Percentiles rank a stretch among this genome's conserved stretches.
Evolutionary conservation across 257 asterid species (phyloP).

Genomic region (Solanum chmielewskii): DNA sequence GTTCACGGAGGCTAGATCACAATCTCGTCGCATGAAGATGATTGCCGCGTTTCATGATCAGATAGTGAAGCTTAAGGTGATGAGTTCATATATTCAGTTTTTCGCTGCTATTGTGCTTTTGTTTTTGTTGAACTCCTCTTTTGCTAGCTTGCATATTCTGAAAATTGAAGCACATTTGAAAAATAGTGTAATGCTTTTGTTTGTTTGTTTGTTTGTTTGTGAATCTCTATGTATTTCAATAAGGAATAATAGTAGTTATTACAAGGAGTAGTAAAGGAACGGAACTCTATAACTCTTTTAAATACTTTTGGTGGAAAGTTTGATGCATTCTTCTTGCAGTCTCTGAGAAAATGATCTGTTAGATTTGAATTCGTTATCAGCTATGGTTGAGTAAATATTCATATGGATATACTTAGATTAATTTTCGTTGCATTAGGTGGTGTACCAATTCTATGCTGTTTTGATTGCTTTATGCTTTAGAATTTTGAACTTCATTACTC

Average conservation of each 20-base stretch:
- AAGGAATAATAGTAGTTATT: not conserved
- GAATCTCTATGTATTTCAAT: not conserved
- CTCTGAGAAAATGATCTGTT: not conserved
- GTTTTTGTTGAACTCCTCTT: not conserved
- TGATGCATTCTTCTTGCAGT: not conserved
- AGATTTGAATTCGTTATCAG: not conserved
- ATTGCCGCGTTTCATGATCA: not conserved
- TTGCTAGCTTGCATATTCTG: not conserved
- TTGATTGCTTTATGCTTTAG: not conserved
- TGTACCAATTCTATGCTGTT: not conserved
- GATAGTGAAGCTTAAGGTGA: not conserved
- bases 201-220: not conserved
- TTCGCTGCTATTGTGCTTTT: not conserved
- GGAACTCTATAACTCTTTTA: not conserved
- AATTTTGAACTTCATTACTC: not conserved
- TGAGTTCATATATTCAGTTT: not conserved
- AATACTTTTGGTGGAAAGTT: not conserved
- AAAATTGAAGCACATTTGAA: not conserved
- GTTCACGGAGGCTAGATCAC: not conserved
- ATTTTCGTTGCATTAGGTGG: not conserved
- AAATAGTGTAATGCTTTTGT: not conserved
- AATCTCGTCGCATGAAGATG: not conserved
- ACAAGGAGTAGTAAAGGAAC: not conserved
- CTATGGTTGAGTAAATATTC: not conserved
- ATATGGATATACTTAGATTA: not conserved